These are phyloP conservation scores for Arthrinium phaeospermum DNA, from an alignment of 2,329 filamentous ascomycete genomes.

Conservation along the genomic window DNA sequence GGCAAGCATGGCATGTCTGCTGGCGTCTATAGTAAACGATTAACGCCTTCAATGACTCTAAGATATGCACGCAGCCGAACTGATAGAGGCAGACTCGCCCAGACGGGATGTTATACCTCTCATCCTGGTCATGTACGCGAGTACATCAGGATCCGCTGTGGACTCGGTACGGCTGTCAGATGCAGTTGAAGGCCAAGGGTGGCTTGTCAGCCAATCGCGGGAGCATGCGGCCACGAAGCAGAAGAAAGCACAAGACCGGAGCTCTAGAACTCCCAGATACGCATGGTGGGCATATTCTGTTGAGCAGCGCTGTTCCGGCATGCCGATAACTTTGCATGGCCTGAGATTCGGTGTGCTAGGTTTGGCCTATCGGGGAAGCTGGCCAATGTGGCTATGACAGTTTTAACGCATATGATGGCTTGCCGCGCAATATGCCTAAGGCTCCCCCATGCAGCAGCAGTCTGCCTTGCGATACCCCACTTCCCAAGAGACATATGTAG, in stretches of 20 bases:
- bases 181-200: not conserved
- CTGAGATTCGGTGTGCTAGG: not conserved
- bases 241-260: not conserved
- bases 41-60: not conserved
- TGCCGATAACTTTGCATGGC: not conserved
- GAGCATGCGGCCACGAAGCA: not conserved
- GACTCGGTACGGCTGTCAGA: not conserved
- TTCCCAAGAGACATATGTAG: not conserved
- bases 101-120: not conserved
- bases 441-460: not conserved
- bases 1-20: conserved; percentile 2
- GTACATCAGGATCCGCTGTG: not conserved
- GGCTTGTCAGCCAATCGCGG: conserved; percentile 3
- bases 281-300: not conserved
- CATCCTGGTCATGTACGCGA: not conserved
- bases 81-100: not conserved
- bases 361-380: conserved; percentile 3
- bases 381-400: not conserved
- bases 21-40: not conserved
- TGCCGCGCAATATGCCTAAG: not conserved
- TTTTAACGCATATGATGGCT: not conserved
- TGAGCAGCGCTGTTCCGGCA: not conserved
- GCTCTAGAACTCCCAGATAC: not conserved
- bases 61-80: not conserved
- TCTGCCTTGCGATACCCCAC: not conserved